Evolutionary conservation across 2,329 filamentous ascomycete genomes (phyloP), one percentile per base, ranked within the genome.

Genomic region (Byssoonygena ceratinophila): DNA sequence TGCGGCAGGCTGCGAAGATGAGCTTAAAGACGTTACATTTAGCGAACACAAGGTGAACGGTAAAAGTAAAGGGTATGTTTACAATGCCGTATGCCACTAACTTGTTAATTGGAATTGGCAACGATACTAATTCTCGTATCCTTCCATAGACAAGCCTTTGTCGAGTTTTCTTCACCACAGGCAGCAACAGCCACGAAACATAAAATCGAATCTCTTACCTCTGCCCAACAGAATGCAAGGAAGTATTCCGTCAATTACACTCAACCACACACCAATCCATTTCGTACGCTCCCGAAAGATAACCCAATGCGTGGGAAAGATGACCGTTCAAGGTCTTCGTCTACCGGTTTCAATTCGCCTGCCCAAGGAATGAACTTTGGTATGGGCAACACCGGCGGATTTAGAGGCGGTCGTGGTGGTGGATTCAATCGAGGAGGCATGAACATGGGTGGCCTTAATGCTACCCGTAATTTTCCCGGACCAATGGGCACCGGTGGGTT

Each of bases 21-120:
- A 95, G 63, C 73, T 97, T 16, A 89, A 87, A 62, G 92, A 97
- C 56, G 81, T 98, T 48, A 95, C 90, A 0, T 98, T 97, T 68
- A 96, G 88, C 63, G 92, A 98, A 68, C 92, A 97, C 71, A 98
- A 98, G 67, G 90, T 97, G 45, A 98, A 98, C 60, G 92, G 92
- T 60, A 98, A 98, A 73, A 95, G 88, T 71, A 96, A 97, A 74
- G 91, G 92, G 90, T 94, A 76, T 58, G 82, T 45, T 20, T 16
- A n/a, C 36, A 8, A n/a, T 12, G n/a, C 22, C 16, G 16, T 49
- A 27, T 48, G 29, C 1, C 22, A 20, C 18, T 40, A 23, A 23
- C 11, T 18, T 16, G 5, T n/a, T 31, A 7, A 0, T 29, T 8
- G 11, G 18, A 16, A 22, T 3, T 40, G 20, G 1, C 31, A 23